Percentiles rank a stretch among this genome's conserved stretches.
Conservation (phyloP, 2,329 filamentous ascomycete genomes). For the Beauveria caledonica region DNA sequence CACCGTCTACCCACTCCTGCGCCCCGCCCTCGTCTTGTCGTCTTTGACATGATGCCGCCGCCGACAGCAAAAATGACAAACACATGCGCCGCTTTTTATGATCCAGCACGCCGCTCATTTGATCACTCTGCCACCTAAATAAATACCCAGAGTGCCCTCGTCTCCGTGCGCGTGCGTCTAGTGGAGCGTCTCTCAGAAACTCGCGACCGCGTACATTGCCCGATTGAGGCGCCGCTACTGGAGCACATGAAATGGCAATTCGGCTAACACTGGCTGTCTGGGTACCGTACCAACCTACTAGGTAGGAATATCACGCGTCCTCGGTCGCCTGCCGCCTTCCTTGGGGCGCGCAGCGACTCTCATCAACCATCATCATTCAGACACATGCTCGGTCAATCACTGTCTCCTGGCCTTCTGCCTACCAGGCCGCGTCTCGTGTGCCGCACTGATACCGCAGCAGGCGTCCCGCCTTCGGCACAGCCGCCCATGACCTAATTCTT, state of each 20-base stretch:
- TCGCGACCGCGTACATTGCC: slow-evolving; percentile 1
- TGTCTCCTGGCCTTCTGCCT: not conserved
- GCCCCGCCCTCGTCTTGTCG: not conserved
- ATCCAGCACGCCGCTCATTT: not conserved
- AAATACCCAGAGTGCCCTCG: not conserved
- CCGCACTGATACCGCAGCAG: not conserved
- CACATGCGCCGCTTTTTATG: too few relatives aligned
- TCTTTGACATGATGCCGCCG: not conserved
- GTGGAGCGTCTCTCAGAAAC: not conserved
- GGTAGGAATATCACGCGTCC: too few relatives aligned
- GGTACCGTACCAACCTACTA: not conserved
- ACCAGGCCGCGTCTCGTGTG: not conserved
- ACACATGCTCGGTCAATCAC: not conserved
- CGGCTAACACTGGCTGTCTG: not conserved
- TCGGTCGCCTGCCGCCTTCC: not conserved
- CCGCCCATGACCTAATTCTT: not conserved
- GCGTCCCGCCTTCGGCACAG: not conserved
- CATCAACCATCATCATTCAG: not conserved
- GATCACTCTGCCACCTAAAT: not conserved
- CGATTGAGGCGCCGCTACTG: not conserved
- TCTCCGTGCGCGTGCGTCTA: slow-evolving; percentile 8
- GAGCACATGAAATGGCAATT: not conserved
- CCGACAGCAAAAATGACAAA: not conserved
- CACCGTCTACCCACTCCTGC: not conserved
- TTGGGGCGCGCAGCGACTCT: not conserved